Conservation (phyloP, 2,329 filamentous ascomycete species). For the Cladosporium sp. region DNA sequence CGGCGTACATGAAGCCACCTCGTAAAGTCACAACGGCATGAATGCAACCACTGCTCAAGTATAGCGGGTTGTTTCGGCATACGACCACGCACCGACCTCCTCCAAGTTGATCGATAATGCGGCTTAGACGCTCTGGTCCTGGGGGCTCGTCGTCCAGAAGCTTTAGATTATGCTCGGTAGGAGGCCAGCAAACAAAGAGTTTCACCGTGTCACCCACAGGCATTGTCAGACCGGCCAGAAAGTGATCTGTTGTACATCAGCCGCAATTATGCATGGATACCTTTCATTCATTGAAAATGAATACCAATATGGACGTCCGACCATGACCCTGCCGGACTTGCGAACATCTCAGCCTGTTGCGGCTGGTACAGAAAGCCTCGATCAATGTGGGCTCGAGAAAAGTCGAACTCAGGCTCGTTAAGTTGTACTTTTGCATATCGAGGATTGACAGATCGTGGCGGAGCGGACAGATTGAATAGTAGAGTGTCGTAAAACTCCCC, state of each 20-base stretch:
- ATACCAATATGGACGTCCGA: conserved; percentile 12
- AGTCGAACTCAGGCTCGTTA: conserved; percentile 5
- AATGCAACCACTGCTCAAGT: conserved; percentile 8
- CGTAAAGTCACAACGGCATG: conserved; percentile 3
- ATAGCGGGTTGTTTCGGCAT: conserved; percentile 10
- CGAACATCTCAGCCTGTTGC: conserved; percentile 7
- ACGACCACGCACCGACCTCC: conserved; percentile 4
- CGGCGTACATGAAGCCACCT: conserved; percentile 9
- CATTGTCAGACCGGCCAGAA: conserved; percentile 9
- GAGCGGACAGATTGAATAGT: conserved; percentile 10
- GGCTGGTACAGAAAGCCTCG: conserved; percentile 9
- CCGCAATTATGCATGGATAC: background rate
- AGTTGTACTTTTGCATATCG: conserved; percentile 12
- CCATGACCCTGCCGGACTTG: conserved; percentile 10
- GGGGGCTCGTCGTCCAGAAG: conserved; percentile 7
- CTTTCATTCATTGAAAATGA: conserved; percentile 6
- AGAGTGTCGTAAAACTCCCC: conserved; percentile 9
- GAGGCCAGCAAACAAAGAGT: conserved; percentile 10
- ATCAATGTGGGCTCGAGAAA: conserved; percentile 10
- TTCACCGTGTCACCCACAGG: conserved; percentile 13
- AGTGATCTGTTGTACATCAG: conserved; percentile 13
- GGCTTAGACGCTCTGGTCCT: conserved; percentile 7
- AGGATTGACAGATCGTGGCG: conserved; percentile 9
- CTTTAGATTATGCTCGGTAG: conserved; percentile 16
- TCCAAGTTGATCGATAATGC: conserved; percentile 2